Conservation (phyloP, 371 early-diverging fungal genomes). For the Mucor indicus region DNA sequence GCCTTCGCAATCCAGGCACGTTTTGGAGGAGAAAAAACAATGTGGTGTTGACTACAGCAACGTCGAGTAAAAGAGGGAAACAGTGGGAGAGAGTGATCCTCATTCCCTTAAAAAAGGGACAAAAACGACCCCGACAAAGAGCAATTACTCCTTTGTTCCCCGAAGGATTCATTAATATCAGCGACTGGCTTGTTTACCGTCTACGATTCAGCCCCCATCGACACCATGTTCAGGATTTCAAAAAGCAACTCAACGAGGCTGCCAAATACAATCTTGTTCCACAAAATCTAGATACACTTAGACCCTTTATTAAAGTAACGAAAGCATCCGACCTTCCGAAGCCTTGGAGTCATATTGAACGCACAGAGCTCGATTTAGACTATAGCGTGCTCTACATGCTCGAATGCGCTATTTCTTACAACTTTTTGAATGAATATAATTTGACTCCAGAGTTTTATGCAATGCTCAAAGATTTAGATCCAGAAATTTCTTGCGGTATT, state of each 20-base stretch:
- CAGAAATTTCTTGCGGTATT: slow-evolving; percentile 28
- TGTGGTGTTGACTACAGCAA: not conserved
- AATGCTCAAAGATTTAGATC: slow-evolving; percentile 21
- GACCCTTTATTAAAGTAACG: slow-evolving; percentile 2
- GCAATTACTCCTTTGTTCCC: slow-evolving; percentile 19
- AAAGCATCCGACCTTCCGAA: slow-evolving; percentile 1
- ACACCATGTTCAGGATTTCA: slow-evolving; percentile 1
- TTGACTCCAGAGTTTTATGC: slow-evolving; percentile 33
- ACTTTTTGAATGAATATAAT: slow-evolving; percentile 42
- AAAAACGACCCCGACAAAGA: not conserved
- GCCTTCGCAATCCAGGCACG: slow-evolving; percentile 25
- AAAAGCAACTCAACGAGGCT: slow-evolving; percentile 24
- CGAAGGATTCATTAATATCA: slow-evolving; percentile 17
- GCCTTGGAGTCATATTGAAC: slow-evolving; percentile 21
- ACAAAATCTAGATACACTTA: not conserved
- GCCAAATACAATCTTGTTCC: slow-evolving; percentile 45
- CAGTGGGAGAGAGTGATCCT: slow-evolving; percentile 29
- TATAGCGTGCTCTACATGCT: slow-evolving; percentile 50
- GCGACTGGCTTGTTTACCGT: slow-evolving; percentile 40
- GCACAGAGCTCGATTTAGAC: slow-evolving; percentile 7
- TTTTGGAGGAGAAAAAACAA: slow-evolving; percentile 24
- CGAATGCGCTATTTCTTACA: slow-evolving; percentile 39
- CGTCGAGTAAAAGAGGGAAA: not conserved
- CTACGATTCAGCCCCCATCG: slow-evolving; percentile 15
- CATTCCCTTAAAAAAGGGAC: slow-evolving; percentile 15